These are phyloP conservation scores for Lotmaria passim DNA, from an alignment of 208 protist genomes.

Conservation along the genomic window DNA sequence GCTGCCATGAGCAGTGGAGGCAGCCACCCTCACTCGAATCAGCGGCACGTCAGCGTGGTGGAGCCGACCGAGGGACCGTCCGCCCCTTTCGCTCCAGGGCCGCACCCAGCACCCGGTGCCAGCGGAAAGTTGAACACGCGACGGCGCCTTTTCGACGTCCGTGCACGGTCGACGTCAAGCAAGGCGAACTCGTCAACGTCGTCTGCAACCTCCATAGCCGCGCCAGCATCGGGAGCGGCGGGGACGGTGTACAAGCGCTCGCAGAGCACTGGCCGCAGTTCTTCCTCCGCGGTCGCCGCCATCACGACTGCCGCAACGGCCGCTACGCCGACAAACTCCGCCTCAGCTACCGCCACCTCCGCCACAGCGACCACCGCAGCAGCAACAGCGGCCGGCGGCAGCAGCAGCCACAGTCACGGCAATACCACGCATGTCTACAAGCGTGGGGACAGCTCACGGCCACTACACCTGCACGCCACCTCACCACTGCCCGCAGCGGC, in stretches of 20 bases:
- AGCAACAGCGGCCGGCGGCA: not conserved
- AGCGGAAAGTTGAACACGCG: not conserved
- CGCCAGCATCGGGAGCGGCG: not conserved
- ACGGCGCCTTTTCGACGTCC: constrained; percentile 13
- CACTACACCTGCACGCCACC: constrained; percentile 2
- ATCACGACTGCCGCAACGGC: not conserved
- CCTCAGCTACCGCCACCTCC: not conserved
- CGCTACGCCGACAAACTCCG: not conserved
- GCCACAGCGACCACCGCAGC: not conserved
- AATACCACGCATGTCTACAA: not conserved
- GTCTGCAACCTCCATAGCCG: not conserved
- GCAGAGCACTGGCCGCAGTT: not conserved
- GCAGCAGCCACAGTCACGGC: not conserved
- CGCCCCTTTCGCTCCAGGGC: not conserved
- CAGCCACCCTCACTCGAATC: not conserved
- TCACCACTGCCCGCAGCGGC: not conserved
- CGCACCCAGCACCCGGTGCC: not conserved
- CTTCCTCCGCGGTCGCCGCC: not conserved
- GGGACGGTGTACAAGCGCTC: not conserved
- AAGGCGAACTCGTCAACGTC: not conserved
- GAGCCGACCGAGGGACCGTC: constrained; percentile 1
- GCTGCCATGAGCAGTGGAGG: not conserved
- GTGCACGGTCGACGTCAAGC: not conserved
- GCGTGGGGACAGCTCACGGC: not conserved
- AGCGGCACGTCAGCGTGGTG: constrained; percentile 8